Conservation (phyloP, 441 rosid genomes). For the Sinapis alba region DNA sequence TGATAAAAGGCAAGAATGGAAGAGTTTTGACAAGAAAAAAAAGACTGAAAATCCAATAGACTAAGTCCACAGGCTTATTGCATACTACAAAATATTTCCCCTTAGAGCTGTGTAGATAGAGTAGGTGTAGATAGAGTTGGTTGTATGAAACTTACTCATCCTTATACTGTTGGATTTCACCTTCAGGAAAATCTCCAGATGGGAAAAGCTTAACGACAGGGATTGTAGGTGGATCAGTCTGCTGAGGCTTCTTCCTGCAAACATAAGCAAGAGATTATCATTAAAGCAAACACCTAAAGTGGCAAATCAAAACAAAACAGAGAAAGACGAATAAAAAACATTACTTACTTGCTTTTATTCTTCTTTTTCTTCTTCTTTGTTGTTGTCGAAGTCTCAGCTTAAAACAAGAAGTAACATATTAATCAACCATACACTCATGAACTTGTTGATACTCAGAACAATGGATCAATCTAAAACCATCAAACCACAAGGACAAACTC, state of each 20-base stretch:
- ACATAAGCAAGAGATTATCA: slow-evolving; percentile 1
- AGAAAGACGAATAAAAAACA: slow-evolving; percentile 6
- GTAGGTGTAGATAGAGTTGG: too few species aligned
- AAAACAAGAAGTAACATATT: not conserved
- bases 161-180: slow-evolving; percentile 92
- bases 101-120: too few species aligned
- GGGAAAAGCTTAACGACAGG: slow-evolving; percentile 80
- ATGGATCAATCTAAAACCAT: not conserved
- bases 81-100: too few species aligned
- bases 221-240: slow-evolving; percentile 86
- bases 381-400: slow-evolving; percentile 74
- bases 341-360: slow-evolving; percentile 86
- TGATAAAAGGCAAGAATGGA: not conserved
- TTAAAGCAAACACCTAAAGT: slow-evolving; percentile 13
- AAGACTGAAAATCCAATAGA: not conserved
- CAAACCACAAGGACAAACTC: slow-evolving; percentile 13
- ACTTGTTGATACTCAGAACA: not conserved
- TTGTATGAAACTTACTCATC: slow-evolving; percentile 70
- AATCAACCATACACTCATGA: not conserved
- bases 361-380: slow-evolving; percentile 98
- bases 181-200: slow-evolving; percentile 93
- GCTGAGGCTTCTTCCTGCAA: slow-evolving; percentile 74
- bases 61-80: not conserved
- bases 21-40: not conserved
- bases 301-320: not conserved